phyloP scores from a whole-genome alignment of 177 flowering plant genomes.

The Vitis hybrid region DNA sequence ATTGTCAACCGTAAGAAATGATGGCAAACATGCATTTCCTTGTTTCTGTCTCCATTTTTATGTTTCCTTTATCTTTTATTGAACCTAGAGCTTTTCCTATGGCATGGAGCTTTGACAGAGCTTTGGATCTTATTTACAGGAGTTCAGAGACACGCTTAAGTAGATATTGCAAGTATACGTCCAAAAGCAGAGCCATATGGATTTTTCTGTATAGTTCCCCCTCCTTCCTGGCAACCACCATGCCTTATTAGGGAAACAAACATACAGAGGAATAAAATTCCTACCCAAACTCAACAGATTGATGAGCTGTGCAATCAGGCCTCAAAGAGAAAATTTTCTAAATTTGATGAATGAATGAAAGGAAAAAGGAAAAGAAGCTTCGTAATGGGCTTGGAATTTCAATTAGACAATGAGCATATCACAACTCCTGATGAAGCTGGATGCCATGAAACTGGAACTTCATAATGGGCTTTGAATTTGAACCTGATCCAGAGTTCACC shows the following conservation, averaged over 20 bases:
- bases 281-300: constrained; percentile 27
- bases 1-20: constrained; percentile 1
- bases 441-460: background rate
- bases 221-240: constrained; percentile 42
- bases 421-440: constrained; percentile 2
- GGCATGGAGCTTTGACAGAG: background rate
- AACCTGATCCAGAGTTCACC: constrained; percentile 32
- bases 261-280: constrained; percentile 23
- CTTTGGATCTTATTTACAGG: constrained; percentile 23
- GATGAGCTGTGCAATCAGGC: constrained; percentile 18
- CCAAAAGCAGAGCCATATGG: constrained; percentile 35
- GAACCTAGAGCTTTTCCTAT: background rate
- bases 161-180: constrained; percentile 33
- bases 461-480: constrained; percentile 3
- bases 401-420: background rate
- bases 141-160: constrained; percentile 32
- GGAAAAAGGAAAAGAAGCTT: constrained; percentile 16
- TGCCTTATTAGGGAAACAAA: constrained; percentile 20
- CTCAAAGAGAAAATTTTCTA: background rate
- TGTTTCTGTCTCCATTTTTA: background rate
- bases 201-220: constrained; percentile 49
- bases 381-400: constrained; percentile 2
- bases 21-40: background rate
- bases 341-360: background rate
- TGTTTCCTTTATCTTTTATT: background rate